Conservation (phyloP, 169 alveolate genomes). For the Hepatocystis sp. region DNA sequence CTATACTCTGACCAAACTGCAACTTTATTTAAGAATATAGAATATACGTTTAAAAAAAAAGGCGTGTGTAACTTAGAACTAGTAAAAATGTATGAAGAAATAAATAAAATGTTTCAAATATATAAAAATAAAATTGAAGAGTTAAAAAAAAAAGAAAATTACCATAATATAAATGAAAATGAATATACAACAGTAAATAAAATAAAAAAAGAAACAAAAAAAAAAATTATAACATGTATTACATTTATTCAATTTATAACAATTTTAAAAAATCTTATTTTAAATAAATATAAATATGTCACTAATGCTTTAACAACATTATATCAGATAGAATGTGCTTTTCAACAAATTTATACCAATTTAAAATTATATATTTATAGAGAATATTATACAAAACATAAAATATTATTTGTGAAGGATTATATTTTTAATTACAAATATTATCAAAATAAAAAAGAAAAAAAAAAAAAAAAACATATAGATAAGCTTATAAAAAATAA, state of each 20-base stretch:
- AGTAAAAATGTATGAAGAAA: conserved; percentile 50
- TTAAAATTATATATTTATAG: conserved; percentile 54
- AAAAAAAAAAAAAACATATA: neutral
- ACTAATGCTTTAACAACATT: conserved; percentile 27
- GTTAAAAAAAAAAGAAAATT: neutral
- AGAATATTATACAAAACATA: conserved; percentile 45
- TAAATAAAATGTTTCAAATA: conserved; percentile 11
- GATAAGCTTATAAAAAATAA: neutral
- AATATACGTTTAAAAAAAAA: conserved; percentile 14
- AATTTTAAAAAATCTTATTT: conserved; percentile 27
- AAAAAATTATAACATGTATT: conserved; percentile 31
- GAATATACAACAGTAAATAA: conserved; percentile 5
- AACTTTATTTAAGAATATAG: conserved; percentile 29
- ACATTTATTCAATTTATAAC: conserved; percentile 2
- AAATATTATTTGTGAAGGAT: conserved; percentile 32
- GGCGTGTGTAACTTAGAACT: conserved; percentile 48
- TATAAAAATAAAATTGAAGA: conserved; percentile 22
- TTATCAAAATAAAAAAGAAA: conserved; percentile 32
- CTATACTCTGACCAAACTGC: conserved; percentile 17
- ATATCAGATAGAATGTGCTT: conserved; percentile 18
- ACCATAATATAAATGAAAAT: conserved; percentile 1
- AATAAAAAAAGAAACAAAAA: conserved; percentile 9
- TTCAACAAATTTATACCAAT: conserved; percentile 34
- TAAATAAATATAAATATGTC: conserved; percentile 7
- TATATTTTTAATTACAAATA: conserved; percentile 43